Conservation (phyloP, 78 protist species). For the Protostelium mycophagum region DNA sequence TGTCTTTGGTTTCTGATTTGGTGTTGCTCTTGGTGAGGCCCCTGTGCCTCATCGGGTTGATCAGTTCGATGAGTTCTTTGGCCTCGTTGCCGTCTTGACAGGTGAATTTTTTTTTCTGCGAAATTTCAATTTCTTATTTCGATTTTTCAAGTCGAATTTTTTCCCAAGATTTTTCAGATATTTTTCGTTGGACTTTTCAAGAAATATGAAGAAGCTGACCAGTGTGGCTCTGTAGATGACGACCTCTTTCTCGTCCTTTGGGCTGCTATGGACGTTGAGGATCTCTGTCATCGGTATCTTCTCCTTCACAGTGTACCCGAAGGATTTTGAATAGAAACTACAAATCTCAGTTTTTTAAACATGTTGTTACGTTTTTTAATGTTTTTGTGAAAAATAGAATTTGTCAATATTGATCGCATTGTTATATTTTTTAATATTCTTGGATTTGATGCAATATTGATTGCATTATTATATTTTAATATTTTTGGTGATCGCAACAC, state of each 20-base stretch:
- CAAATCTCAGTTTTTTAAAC: not conserved
- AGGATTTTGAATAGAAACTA: not conserved
- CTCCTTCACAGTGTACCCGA: not conserved
- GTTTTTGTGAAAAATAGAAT: too few relatives aligned
- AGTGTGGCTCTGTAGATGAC: not conserved
- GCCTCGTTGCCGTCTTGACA: not conserved
- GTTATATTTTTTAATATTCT: too few relatives aligned
- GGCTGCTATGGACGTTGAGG: not conserved
- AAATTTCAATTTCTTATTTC: too few relatives aligned
- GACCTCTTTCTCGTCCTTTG: not conserved
- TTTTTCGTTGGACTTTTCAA: not conserved
- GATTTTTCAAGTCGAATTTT: too few relatives aligned
- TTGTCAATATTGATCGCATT: too few relatives aligned
- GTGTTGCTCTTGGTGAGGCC: not conserved
- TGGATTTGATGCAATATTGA: too few relatives aligned
- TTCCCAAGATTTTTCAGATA: too few relatives aligned
- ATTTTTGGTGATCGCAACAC: too few relatives aligned
- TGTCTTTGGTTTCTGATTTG: not conserved
- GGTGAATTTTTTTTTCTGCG: not conserved
- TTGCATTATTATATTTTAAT: too few relatives aligned
- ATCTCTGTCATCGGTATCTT: not conserved
- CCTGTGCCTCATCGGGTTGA: not conserved
- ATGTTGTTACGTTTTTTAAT: too few relatives aligned
- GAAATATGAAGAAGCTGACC: not conserved
- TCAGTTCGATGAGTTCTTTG: not conserved